Evolutionary conservation across 345 rosid genomes (phyloP), one percentile per base, ranked within the genome.

Genomic region (Cardamine resedifolia): DNA sequence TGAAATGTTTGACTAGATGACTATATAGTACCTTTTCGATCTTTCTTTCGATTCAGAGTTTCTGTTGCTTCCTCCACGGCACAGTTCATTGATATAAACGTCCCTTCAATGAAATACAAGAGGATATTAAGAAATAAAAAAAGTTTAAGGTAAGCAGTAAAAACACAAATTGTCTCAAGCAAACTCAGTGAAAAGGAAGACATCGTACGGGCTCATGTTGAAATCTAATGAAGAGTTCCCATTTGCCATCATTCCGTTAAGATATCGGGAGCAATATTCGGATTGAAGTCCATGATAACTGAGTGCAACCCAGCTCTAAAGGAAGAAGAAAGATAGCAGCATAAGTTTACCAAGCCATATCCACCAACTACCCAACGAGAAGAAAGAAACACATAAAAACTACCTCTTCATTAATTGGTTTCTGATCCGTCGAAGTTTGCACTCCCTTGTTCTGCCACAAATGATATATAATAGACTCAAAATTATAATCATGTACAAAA

Each of bases 241-340:
- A 71, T 72, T 75, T 11, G 86, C 71, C 67, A 79, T 70, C 96
- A 95, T 90, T 77, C 72, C 81, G 55, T 79, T 75, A 28, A 88
- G 76, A 77, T 87, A 88, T 68, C 50, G 72, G 55, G 86, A 84
- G 64, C 89, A 85, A 33, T 75, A 68, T 62, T 91, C 97, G 43
- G 86, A 88, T 71, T 81, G 87, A 20, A 83, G 83, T 68, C 89
- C 85, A 76, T 89, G 96, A 77, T 85, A 95, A 82, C 85, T 86
- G 75, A 90, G 86, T 4, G 85, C 66, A 78, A 90, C 69, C 97
- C 97, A 95, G 26, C 41, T 52, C 96, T 94, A 81, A 20, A 57
- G 74, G 70, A 68, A 49, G 60, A 66, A 55, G 56, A 39, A 65
- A 73, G 62, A 59, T 41, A 21, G 38, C 59, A 47, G 6, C 31